phyloP scores from a whole-genome alignment of 345 rosid genomes.

The Eutrema japonicum region DNA sequence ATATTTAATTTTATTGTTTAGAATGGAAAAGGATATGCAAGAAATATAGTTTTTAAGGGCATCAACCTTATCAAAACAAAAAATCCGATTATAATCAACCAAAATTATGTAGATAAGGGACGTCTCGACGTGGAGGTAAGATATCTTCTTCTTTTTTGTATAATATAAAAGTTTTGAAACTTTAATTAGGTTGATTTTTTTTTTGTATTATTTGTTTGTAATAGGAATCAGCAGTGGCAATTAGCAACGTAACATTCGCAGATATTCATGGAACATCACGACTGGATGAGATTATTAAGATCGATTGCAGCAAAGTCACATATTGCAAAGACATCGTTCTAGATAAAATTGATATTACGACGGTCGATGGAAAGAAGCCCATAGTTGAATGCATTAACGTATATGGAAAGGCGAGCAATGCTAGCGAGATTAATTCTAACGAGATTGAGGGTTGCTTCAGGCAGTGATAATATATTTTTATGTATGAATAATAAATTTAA shows the following conservation, averaged over 20 bases:
- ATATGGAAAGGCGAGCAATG: neutral
- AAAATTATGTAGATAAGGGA: slow-evolving; percentile 26
- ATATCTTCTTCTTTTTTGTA: neutral
- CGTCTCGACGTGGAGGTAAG: slow-evolving; percentile 20
- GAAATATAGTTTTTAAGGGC: neutral
- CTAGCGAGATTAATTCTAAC: too few relatives aligned
- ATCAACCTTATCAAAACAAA: too few relatives aligned
- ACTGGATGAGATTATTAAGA: neutral
- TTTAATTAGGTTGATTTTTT: neutral
- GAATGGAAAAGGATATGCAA: slow-evolving; percentile 41
- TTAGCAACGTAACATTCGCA: slow-evolving; percentile 33
- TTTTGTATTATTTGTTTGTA: neutral
- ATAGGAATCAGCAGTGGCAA: slow-evolving; percentile 36
- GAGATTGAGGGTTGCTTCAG: neutral
- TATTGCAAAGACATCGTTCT: slow-evolving; percentile 29
- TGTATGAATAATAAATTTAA: neutral
- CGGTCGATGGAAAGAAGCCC: slow-evolving; percentile 9
- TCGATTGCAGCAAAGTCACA: slow-evolving; percentile 31
- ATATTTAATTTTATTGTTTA: neutral
- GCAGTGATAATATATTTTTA: neutral
- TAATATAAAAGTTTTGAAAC: neutral
- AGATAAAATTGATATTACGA: slow-evolving; percentile 22
- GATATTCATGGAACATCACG: slow-evolving; percentile 20
- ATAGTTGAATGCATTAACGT: slow-evolving; percentile 1
- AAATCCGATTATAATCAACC: too few relatives aligned